Evolutionary conservation across 2,329 filamentous ascomycete species (phyloP), one percentile per base, ranked within the genome.

Genomic region (Botrytis squamosa): DNA sequence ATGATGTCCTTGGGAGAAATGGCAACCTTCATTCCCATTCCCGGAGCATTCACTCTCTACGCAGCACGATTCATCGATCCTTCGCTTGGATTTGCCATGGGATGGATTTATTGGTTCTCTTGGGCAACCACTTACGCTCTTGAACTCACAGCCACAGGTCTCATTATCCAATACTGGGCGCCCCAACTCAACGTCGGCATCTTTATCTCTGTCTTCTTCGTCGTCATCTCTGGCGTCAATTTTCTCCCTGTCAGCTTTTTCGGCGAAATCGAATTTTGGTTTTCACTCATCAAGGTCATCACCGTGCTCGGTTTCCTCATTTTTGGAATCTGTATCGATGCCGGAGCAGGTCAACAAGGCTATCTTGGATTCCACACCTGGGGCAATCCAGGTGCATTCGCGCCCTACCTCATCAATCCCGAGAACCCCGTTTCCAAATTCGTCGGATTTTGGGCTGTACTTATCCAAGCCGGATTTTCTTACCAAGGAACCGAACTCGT

Each of bases 21-120:
- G 86, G 91, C 92, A 16, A 91, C 92, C 18, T 93, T 90, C 78
- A 90, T 95, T 42, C 93, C 93, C 9, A 89, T 95, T 52, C 85
- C 91, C 33, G 93, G 92, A 74, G 91, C 91, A 59, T 95, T 95
- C 80, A 92, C 92, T 44, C 87, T 90, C 60, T 95, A 94, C 78
- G 92, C 92, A 36, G 87, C 89, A 57, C 91, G 93, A 29, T 93
- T 95, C 78, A 87, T 94, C 74, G 90, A 93, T 79, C 90, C 89
- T 18, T 90, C 90, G 73, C 84, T 94, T 66, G 92, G 91, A 12
- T 94, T 94, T 78, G 87, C 92, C 33, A 92, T 94, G 87, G 92
- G 93, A 33, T 95, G 92, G 92, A 90, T 93, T 74, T 95, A 95
- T 83, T 95, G 91, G 90, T 94, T 94, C 80, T 90, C 88, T 55